Evolutionary conservation across 768 basidiomycete genomes (phyloP).

Genomic region (Arthromyces matolae): DNA sequence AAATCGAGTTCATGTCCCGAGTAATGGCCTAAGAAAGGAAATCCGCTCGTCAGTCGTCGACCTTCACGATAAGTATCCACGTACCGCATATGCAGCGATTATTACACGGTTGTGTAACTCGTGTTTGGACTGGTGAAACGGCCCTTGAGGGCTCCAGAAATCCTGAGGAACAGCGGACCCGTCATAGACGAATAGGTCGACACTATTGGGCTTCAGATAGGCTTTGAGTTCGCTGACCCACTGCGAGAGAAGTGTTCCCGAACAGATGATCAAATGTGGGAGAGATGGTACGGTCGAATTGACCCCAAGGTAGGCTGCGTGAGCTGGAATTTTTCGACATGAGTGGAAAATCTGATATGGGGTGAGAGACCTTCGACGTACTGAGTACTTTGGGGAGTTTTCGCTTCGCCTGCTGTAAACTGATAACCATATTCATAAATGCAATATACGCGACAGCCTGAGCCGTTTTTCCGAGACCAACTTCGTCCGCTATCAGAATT

Average conservation of each 20-base stretch:
- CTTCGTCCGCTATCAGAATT: slow-evolving; percentile 24
- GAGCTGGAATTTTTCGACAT: slow-evolving; percentile 14
- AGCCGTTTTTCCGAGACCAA: slow-evolving; percentile 30
- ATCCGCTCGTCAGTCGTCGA: too few relatives aligned
- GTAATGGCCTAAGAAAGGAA: slow-evolving; percentile 14
- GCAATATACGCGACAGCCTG: slow-evolving; percentile 18
- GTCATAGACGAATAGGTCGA: slow-evolving; percentile 26
- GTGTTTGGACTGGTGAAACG: slow-evolving; percentile 15
- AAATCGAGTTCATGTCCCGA: slow-evolving; percentile 9
- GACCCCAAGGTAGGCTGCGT: neutral
- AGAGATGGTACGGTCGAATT: neutral
- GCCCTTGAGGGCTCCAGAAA: slow-evolving; percentile 20
- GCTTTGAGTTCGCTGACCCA: slow-evolving; percentile 18
- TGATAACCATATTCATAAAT: slow-evolving; percentile 15
- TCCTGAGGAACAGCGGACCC: neutral
- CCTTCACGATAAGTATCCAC: too few relatives aligned
- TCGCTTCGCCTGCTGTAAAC: neutral
- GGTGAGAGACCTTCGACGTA: neutral
- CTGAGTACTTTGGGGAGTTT: neutral
- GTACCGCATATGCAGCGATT: slow-evolving; percentile 23
- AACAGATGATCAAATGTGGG: slow-evolving; percentile 21
- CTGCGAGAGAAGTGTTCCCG: slow-evolving; percentile 18
- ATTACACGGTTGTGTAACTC: slow-evolving; percentile 13
- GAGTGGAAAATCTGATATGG: neutral
- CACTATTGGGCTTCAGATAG: slow-evolving; percentile 9